phyloP scores from a whole-genome alignment of 2,329 filamentous ascomycete genomes.

The Fusarium xyrophilum region DNA sequence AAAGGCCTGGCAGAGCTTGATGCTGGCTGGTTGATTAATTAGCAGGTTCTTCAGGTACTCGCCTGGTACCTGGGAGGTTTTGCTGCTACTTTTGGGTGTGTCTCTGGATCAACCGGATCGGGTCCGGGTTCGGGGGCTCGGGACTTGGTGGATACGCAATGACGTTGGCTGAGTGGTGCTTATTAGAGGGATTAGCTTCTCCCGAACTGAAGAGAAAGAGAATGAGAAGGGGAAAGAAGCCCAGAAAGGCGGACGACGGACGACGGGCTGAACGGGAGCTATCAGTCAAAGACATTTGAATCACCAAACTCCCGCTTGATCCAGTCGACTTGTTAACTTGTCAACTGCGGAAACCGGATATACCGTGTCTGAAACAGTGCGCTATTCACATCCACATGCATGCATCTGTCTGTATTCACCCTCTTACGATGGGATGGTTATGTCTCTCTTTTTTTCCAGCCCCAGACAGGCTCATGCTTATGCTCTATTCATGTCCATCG shows the following conservation, averaged over 20 bases:
- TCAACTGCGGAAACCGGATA: neutral
- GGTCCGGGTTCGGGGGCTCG: slow-evolving; percentile 42
- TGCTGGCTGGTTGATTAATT: slow-evolving; percentile 30
- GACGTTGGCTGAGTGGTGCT: slow-evolving; percentile 37
- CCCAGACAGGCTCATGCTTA: slow-evolving; percentile 25
- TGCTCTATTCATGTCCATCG: slow-evolving; percentile 4
- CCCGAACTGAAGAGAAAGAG: neutral
- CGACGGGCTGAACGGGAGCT: neutral
- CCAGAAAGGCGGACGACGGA: neutral
- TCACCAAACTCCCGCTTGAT: neutral
- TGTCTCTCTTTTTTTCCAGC: slow-evolving; percentile 7
- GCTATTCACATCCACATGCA: slow-evolving; percentile 5
- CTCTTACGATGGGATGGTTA: slow-evolving; percentile 15
- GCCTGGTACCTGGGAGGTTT: slow-evolving; percentile 21
- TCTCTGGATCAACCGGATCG: slow-evolving; percentile 40
- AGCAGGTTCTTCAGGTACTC: slow-evolving; percentile 18
- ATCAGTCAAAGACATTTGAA: slow-evolving; percentile 1
- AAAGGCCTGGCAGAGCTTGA: slow-evolving; percentile 16
- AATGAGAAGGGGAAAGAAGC: neutral
- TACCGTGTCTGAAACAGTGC: slow-evolving; percentile 25
- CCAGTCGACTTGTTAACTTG: slow-evolving; percentile 1
- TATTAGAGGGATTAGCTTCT: slow-evolving; percentile 8
- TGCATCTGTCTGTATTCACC: slow-evolving; percentile 12
- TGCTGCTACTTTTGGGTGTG: slow-evolving; percentile 30
- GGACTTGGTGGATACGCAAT: slow-evolving; percentile 42